Evolutionary conservation across 768 basidiomycete genomes (phyloP).

Genomic region (Amanita inopinata): DNA sequence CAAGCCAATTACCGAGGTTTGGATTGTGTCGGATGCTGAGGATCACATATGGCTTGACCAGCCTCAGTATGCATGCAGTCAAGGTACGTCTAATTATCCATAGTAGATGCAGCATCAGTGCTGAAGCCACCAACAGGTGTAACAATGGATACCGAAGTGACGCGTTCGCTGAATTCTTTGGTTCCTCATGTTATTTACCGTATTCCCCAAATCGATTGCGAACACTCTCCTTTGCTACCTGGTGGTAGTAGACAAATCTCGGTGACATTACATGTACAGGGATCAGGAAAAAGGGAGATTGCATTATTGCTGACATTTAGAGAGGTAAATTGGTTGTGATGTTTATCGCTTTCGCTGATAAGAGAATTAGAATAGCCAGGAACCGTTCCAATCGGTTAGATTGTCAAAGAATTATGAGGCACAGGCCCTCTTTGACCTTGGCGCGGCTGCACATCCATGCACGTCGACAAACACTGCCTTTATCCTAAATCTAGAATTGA

Average conservation of each 20-base stretch:
- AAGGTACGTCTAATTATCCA: not conserved
- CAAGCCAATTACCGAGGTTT: conserved; percentile 53
- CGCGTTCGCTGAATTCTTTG: conserved; percentile 46
- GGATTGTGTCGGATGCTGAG: conserved; percentile 51
- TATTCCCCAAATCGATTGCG: conserved; percentile 25
- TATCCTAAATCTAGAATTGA: conserved; percentile 43
- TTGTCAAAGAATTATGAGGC: conserved; percentile 51
- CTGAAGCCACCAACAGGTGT: conserved; percentile 8
- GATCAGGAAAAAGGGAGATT: conserved; percentile 39
- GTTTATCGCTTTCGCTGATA: conserved; percentile 1
- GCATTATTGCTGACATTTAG: conserved; percentile 59
- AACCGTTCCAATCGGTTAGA: conserved; percentile 49
- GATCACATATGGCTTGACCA: conserved; percentile 53
- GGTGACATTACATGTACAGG: conserved; percentile 43
- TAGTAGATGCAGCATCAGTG: not conserved
- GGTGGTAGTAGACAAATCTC: conserved; percentile 43
- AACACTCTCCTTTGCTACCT: conserved; percentile 26
- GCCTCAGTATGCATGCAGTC: not conserved
- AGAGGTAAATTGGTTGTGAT: conserved; percentile 30
- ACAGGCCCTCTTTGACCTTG: conserved; percentile 44
- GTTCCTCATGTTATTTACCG: conserved; percentile 32
- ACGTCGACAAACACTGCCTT: conserved; percentile 38
- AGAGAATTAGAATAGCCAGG: conserved; percentile 31
- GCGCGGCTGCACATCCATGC: conserved; percentile 41
- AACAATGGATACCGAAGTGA: conserved; percentile 23